These are phyloP conservation scores for Chloranthus sessilifolius DNA, from an alignment of 164 flowering plant species.

Conservation along the genomic window DNA sequence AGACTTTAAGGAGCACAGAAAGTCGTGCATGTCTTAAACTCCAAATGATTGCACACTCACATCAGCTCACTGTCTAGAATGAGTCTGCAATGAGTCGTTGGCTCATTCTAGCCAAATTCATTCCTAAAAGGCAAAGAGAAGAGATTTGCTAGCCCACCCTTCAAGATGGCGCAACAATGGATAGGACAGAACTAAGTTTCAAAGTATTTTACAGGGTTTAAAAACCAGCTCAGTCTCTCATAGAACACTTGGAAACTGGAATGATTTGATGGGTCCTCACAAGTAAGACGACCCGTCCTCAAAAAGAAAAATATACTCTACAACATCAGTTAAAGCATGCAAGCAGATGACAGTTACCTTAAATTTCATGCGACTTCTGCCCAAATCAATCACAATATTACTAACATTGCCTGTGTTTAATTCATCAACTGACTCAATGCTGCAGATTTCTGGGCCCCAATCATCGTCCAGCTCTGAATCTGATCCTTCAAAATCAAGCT, in stretches of 20 bases:
- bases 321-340: background rate
- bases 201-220: background rate
- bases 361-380: slow-evolving; percentile 43
- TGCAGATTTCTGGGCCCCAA: slow-evolving; percentile 28
- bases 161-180: background rate
- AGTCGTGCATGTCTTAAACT: too few species aligned
- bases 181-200: background rate
- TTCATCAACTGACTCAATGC: slow-evolving; percentile 17
- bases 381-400: slow-evolving; percentile 43
- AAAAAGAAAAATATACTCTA: background rate
- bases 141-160: too few species aligned
- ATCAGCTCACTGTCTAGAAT: too few species aligned
- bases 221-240: background rate
- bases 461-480: slow-evolving; percentile 36
- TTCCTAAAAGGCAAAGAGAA: too few species aligned
- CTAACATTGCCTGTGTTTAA: slow-evolving; percentile 33
- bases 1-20: too few species aligned
- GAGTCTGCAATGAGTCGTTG: too few species aligned
- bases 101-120: too few species aligned
- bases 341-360: slow-evolving; percentile 36
- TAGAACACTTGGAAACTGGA: background rate
- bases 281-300: background rate
- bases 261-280: background rate
- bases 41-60: too few species aligned
- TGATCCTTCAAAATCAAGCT: slow-evolving; percentile 44